phyloP scores from a whole-genome alignment of 2,329 filamentous ascomycete genomes.

The Colletotrichum filicis region DNA sequence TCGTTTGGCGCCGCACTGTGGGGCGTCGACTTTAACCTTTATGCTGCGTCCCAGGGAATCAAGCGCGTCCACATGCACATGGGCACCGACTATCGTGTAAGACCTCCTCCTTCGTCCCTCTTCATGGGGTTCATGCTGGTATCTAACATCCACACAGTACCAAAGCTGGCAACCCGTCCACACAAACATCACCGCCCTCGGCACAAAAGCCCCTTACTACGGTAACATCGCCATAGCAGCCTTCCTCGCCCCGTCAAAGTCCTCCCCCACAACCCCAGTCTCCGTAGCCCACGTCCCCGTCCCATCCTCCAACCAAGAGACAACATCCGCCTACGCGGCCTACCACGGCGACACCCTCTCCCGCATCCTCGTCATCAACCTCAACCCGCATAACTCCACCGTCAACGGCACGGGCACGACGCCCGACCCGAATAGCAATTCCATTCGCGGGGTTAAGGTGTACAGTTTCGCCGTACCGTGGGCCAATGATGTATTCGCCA shows the following conservation, averaged over 20 bases:
- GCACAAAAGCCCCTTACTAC: conserved; percentile 74
- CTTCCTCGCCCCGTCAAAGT: conserved; percentile 60
- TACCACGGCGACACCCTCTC: conserved; percentile 57
- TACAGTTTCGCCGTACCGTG: conserved; percentile 56
- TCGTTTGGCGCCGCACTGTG: conserved; percentile 74
- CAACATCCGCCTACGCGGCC: conserved; percentile 66
- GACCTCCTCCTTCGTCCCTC: not conserved
- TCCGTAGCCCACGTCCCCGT: conserved; percentile 61
- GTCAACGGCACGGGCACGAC: conserved; percentile 48
- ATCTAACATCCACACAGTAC: conserved; percentile 51
- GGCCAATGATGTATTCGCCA: conserved; percentile 37
- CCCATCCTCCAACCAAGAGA: conserved; percentile 38
- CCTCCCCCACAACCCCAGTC: conserved; percentile 41
- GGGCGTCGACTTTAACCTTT: conserved; percentile 71
- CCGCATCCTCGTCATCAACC: conserved; percentile 66
- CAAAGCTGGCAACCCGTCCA: conserved; percentile 68
- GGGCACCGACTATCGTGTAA: conserved; percentile 68
- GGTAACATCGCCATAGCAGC: conserved; percentile 68
- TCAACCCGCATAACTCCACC: conserved; percentile 70
- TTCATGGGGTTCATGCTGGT: not conserved
- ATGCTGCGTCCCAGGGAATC: conserved; percentile 65
- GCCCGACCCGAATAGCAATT: conserved; percentile 42
- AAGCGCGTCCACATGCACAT: conserved; percentile 71
- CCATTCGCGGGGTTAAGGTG: conserved; percentile 39
- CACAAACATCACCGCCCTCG: conserved; percentile 59